A percentile compares a stretch with the other conserved stretches of the same genome.
Evolutionary conservation across 169 alveolate genomes (phyloP).

Genomic region (Neospora caninum): DNA sequence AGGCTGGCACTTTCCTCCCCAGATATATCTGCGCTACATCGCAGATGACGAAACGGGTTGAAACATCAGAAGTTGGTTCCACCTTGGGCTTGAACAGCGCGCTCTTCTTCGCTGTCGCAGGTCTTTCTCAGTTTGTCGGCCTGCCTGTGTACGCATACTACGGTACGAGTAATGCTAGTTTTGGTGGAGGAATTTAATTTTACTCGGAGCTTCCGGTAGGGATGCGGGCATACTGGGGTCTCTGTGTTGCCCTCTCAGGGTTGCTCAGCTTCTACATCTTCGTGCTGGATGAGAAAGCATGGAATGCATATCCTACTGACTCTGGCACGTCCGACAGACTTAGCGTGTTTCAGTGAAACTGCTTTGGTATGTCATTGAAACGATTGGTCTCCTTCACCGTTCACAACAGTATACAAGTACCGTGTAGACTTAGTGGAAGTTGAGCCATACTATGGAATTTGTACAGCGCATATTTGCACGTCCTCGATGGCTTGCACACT

Average conservation of each 20-base stretch:
- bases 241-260: conserved; percentile 41
- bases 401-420: too few species aligned
- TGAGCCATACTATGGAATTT: not conserved
- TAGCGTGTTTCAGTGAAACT: conserved; percentile 7
- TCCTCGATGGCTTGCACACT: not conserved
- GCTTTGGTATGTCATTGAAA: not conserved
- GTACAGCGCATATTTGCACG: not conserved
- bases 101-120: conserved; percentile 61
- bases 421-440: not conserved
- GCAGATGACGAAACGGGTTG: conserved; percentile 67
- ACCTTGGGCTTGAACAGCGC: conserved; percentile 57
- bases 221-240: conserved; percentile 56
- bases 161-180: conserved; percentile 8
- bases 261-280: conserved; percentile 39
- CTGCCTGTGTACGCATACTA: conserved; percentile 56
- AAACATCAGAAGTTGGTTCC: conserved; percentile 45
- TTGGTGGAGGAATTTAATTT: not conserved
- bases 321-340: not conserved
- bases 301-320: conserved; percentile 51
- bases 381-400: too few species aligned
- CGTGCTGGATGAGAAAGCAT: conserved; percentile 37
- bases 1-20: not conserved
- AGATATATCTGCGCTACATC: conserved; percentile 64
- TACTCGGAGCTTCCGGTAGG: not conserved
- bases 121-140: conserved; percentile 58